Conservation (phyloP, 192 early-diverging fungal genomes). For the Paraglomus brasilianum region DNA sequence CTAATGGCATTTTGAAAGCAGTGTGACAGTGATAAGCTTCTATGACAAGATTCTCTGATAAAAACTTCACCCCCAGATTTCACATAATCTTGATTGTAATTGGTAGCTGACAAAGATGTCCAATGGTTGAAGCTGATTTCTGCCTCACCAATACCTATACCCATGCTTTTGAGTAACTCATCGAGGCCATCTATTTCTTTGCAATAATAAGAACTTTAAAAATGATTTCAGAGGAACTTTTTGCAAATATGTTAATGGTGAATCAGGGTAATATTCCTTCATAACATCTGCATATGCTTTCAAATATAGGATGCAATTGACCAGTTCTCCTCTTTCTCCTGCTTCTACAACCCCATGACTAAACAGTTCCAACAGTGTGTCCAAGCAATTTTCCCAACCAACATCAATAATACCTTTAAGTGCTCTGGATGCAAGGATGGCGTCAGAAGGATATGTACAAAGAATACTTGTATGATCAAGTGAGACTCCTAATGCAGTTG, state of each 20-base stretch:
- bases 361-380: conserved; percentile 9
- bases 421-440: conserved; percentile 1
- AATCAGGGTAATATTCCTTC: neutral
- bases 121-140: conserved; percentile 15
- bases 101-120: conserved; percentile 1
- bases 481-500: conserved; percentile 7
- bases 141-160: neutral
- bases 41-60: neutral
- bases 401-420: conserved; percentile 7
- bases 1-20: conserved; percentile 16
- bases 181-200: conserved; percentile 4
- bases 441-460: conserved; percentile 25
- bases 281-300: conserved; percentile 1
- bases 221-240: no score
- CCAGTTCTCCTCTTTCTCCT: conserved; percentile 6
- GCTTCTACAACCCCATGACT: conserved; percentile 10
- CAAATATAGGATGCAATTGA: neutral
- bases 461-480: conserved; percentile 8
- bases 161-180: neutral
- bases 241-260: no score
- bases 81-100: conserved; percentile 14
- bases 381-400: conserved; percentile 5
- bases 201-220: neutral
- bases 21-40: conserved; percentile 8
- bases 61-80: neutral